phyloP scores from a whole-genome alignment of 129 eudicot species.

The Solidago caesia region DNA sequence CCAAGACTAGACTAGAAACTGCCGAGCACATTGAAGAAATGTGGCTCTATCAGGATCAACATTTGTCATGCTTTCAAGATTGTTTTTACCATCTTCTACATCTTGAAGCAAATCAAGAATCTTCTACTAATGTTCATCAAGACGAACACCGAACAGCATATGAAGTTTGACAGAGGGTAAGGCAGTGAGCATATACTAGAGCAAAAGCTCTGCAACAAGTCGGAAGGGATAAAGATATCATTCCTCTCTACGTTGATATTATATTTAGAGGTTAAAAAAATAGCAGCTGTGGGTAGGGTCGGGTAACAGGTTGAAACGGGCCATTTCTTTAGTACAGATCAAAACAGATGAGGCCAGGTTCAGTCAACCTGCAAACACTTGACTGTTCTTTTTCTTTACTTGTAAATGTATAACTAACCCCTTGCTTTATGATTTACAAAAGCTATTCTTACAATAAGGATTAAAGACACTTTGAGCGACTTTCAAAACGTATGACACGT shows the following conservation, averaged over 20 bases:
- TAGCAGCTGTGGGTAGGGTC: not conserved
- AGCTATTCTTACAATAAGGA: too few relatives aligned
- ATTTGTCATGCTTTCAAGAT: conserved; percentile 2
- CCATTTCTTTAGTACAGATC: not conserved
- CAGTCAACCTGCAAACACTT: not conserved
- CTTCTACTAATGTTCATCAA: not conserved
- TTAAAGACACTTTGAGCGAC: not conserved
- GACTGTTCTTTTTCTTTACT: not conserved
- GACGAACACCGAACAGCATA: not conserved
- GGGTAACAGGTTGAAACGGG: not conserved
- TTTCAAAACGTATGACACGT: not conserved
- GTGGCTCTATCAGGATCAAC: conserved; percentile 2
- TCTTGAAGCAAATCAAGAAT: conserved; percentile 14
- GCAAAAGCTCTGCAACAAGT: conserved; percentile 2
- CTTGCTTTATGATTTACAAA: not conserved
- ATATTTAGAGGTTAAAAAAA: not conserved
- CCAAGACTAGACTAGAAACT: not conserved
- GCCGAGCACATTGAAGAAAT: not conserved
- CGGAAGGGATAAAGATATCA: not conserved
- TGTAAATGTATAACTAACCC: not conserved
- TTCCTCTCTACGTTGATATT: not conserved
- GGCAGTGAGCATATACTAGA: conserved; percentile 21
- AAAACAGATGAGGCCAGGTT: not conserved
- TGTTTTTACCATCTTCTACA: conserved; percentile 7
- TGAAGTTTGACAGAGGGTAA: conserved; percentile 17